A percentile compares a stretch with the other conserved stretches of the same genome.
phyloP scores from a whole-genome alignment of 352 stramenopile genomes.

The Elongisporangium prolatum region DNA sequence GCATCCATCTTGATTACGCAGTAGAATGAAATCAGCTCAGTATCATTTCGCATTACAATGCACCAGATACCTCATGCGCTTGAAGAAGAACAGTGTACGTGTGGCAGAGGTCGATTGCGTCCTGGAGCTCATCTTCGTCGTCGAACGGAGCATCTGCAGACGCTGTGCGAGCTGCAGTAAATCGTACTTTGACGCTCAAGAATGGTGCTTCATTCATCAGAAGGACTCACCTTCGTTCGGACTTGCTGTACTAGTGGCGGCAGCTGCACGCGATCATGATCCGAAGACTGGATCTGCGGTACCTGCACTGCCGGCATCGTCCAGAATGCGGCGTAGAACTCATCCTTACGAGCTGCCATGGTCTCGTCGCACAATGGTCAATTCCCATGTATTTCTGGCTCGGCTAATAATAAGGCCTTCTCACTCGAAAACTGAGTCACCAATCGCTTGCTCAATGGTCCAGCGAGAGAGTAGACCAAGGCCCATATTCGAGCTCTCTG shows the following conservation, averaged over 20 bases:
- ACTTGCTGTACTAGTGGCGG: background rate
- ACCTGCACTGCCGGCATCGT: background rate
- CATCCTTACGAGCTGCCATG: background rate
- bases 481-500: no score
- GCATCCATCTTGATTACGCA: conserved; percentile 3
- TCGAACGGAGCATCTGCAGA: background rate
- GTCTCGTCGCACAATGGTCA: background rate
- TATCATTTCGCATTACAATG: background rate
- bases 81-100: background rate
- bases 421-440: background rate
- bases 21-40: background rate
- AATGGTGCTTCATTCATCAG: background rate
- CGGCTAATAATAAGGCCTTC: background rate
- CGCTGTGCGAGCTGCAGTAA: background rate
- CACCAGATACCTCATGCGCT: background rate
- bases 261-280: background rate
- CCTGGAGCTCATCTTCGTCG: background rate
- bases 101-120: conserved; percentile 3
- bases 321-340: background rate
- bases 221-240: background rate
- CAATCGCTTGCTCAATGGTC: background rate
- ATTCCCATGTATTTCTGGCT: background rate
- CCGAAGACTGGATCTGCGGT: background rate
- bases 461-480: background rate
- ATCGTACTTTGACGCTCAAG: background rate